These are phyloP conservation scores for Scalesia atractyloides DNA, from an alignment of 129 eudicot genomes.

Conservation along the genomic window DNA sequence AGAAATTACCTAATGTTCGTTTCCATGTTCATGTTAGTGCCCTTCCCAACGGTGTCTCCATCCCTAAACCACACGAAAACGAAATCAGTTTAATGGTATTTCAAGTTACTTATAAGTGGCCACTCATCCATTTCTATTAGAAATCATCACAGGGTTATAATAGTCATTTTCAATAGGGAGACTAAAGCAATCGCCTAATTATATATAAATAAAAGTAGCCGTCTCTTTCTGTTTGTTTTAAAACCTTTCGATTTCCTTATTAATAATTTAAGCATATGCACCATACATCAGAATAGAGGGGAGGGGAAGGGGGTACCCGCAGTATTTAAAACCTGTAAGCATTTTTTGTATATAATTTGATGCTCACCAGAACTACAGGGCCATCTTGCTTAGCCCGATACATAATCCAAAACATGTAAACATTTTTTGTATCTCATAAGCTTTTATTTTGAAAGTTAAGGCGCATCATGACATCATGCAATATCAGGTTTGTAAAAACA, in stretches of 20 bases:
- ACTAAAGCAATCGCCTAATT: background rate
- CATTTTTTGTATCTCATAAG: constrained; percentile 11
- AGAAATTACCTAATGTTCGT: constrained; percentile 57
- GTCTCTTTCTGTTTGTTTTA: background rate
- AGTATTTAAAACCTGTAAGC: no score
- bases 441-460: background rate
- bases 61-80: constrained; percentile 40
- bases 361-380: constrained; percentile 78
- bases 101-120: background rate
- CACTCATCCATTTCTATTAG: background rate
- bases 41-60: constrained; percentile 94
- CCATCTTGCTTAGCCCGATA: constrained; percentile 91
- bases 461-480: background rate
- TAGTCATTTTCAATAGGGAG: background rate
- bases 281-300: background rate
- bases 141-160: background rate
- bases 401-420: constrained; percentile 78
- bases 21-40: constrained; percentile 57
- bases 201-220: background rate
- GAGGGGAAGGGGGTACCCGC: background rate
- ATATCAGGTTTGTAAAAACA: background rate
- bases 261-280: background rate
- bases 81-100: constrained; percentile 2
- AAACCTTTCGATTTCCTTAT: background rate
- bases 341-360: no score